phyloP scores from a whole-genome alignment of 768 basidiomycete species.

The Austroboletus festivus region DNA sequence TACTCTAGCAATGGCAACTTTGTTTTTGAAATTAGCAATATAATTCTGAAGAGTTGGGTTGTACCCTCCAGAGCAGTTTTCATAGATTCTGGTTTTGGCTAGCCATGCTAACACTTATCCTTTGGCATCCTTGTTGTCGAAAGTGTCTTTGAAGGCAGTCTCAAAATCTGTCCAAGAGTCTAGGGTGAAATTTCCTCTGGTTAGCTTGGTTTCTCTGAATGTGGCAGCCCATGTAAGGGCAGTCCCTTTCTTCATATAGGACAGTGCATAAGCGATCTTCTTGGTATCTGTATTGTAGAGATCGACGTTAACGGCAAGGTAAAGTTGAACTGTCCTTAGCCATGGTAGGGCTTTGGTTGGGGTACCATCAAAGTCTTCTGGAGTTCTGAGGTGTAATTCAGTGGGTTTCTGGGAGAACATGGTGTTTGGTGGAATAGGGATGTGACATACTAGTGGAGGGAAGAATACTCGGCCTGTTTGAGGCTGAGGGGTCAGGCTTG shows the following conservation, averaged over 20 bases:
- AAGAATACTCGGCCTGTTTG: no score
- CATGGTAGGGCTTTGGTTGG: not conserved
- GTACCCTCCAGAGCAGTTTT: not conserved
- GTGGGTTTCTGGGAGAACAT: no score
- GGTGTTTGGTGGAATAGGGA: no score
- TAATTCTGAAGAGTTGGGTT: not conserved
- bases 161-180: not conserved
- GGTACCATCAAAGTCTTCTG: no score
- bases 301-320: not conserved
- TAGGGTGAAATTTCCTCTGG: not conserved
- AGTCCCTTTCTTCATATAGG: not conserved
- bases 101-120: no score
- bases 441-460: no score
- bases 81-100: not conserved
- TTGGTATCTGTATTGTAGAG: not conserved
- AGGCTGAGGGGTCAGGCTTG: no score
- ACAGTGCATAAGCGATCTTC: not conserved
- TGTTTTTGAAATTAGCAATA: not conserved
- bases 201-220: not conserved
- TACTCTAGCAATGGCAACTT: not conserved
- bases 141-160: not conserved
- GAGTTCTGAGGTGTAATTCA: no score
- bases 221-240: not conserved
- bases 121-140: not conserved
- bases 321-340: not conserved